Evolutionary conservation across 1,139 yeast species (phyloP), one percentile per base, ranked within the genome.

Genomic region (Keqinozyma sinolaborantium): DNA sequence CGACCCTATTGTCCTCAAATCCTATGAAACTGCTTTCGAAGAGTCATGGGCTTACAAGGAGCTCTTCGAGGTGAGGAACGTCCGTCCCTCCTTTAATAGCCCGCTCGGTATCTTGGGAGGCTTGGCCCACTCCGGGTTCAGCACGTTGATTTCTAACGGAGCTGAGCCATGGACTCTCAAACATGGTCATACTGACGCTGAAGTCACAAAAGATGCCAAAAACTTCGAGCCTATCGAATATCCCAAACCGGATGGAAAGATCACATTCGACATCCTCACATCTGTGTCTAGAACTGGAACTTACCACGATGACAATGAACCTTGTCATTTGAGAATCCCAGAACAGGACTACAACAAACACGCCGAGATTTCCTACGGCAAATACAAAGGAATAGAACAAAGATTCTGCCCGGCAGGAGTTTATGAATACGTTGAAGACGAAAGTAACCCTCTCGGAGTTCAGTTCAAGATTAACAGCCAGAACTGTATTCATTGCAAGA

Each of bases 331-430:
- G 48, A 66, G 90, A 42, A 78, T 92, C 15, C 85, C 94, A 2
- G 66, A 76, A 16, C 92, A 85, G 59, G 84, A 84, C 50, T 55
- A 77, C 48, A 63, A 72, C 16, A 66, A 72, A 39, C 97, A 90
- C 55, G 77, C 95, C 1, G 70, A 72, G 27, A 62, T 58, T 13
- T 66, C 87, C 16, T 92, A 75, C 60, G 88, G 94, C 14, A 77
- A 71, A 44, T 92, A 64, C 61, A 67, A 84, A 57, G 98, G 98
- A 11, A 70, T 92, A 13, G 98, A 92, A 58, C 81, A 79, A 51
- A 70, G 95, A 39, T 92, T 92, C 64, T 92, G 98, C 53, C 98
- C 98, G 6, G 98, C 98, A 14, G 98, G 98, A 16, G 98, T 92
- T 9, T 92, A 92, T 56, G 98, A 92, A 59, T 92, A 87, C 51